A percentile compares a stretch with the other conserved stretches of the same genome.
phyloP scores from a whole-genome alignment of 2,329 filamentous ascomycete genomes.

The Apiospora saccharicola region DNA sequence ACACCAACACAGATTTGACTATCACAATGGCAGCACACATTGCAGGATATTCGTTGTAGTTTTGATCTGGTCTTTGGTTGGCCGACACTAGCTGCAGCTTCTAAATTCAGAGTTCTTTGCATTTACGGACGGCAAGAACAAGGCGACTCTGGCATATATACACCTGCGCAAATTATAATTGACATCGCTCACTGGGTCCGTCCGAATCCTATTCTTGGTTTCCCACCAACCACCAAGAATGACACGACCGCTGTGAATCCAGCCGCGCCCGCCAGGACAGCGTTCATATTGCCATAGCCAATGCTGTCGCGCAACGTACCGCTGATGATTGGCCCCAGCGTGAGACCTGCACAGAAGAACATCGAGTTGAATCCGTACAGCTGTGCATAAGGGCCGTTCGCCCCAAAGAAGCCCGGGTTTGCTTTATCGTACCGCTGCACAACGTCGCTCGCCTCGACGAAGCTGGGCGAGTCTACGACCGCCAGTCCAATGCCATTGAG shows the following conservation, averaged over 20 bases:
- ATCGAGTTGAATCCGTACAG: conserved; percentile 71
- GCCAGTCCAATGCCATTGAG: conserved; percentile 61
- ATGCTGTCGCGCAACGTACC: conserved; percentile 58
- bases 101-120: background rate
- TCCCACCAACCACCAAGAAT: conserved; percentile 55
- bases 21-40: background rate
- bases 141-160: too few species aligned
- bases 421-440: conserved; percentile 62
- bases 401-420: conserved; percentile 63
- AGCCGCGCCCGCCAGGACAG: conserved; percentile 55
- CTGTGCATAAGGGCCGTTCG: conserved; percentile 67
- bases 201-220: conserved; percentile 34
- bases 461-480: conserved; percentile 58
- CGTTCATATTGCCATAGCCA: conserved; percentile 66
- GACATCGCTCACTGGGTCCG: background rate
- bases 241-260: conserved; percentile 51
- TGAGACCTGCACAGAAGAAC: conserved; percentile 66
- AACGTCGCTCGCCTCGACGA: conserved; percentile 64
- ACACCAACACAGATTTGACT: too few species aligned
- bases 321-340: conserved; percentile 64
- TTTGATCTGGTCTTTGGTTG: background rate
- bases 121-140: background rate
- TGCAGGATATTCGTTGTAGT: background rate
- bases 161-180: background rate
- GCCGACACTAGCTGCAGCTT: background rate